These are phyloP conservation scores for Saccharomycopsis microspora DNA, from an alignment of 805 yeast genomes.

Conservation along the genomic window DNA sequence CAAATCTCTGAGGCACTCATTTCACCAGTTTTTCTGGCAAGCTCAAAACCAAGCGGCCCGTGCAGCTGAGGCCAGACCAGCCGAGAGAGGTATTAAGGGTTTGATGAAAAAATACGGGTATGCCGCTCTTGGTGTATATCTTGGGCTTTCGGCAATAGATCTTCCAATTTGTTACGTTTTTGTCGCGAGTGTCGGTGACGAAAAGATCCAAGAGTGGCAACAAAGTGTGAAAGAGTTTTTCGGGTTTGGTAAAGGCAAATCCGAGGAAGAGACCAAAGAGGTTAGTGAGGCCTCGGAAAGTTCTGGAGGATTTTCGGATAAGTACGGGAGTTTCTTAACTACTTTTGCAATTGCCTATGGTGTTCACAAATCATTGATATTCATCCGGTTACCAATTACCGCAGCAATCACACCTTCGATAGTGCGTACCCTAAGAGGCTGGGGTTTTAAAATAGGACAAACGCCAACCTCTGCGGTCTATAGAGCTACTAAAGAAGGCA, in stretches of 20 bases:
- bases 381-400: conserved; percentile 78
- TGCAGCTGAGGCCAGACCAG: background rate
- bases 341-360: conserved; percentile 90
- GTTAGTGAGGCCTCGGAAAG: background rate
- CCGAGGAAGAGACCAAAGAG: conserved; percentile 19
- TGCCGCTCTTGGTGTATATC: conserved; percentile 79
- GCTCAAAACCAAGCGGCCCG: background rate
- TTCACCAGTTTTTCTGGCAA: background rate
- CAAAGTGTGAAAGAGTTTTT: conserved; percentile 44
- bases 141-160: conserved; percentile 63
- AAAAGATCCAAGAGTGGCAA: conserved; percentile 58
- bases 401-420: conserved; percentile 85
- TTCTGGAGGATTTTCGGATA: background rate
- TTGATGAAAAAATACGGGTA: conserved; percentile 82
- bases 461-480: background rate
- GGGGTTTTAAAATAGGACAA: conserved; percentile 71
- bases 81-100: conserved; percentile 28
- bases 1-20: no score
- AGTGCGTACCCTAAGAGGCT: conserved; percentile 48
- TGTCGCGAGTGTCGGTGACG: conserved; percentile 85
- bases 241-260: conserved; percentile 43
- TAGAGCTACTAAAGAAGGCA: background rate
- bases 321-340: conserved; percentile 46
- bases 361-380: conserved; percentile 75
- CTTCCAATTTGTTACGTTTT: conserved; percentile 71